Base-by-base conservation (phyloP, 2,329 filamentous ascomycete genomes). In the Fusarium abutilonis region DNA sequence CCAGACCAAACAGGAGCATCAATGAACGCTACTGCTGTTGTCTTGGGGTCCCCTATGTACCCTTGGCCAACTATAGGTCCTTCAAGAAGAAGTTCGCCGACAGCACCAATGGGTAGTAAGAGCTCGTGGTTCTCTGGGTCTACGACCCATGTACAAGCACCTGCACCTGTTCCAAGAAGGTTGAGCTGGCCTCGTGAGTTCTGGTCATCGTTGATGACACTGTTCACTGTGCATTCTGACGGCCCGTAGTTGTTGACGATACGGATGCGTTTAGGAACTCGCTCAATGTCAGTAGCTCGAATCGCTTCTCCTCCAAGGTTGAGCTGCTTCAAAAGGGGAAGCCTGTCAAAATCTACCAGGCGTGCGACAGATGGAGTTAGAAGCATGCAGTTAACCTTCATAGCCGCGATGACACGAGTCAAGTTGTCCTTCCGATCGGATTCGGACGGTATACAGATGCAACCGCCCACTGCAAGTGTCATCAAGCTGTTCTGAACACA, bases 401-500 rank as follows among this genome's bases (percentile, higher is more conserved):
- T 80, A 1, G 76, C 74, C 41, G 73, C 74, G 31, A 78, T 53
- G 29, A 72, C 58, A 17, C 73, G 56, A 51, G 74, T 73, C n/a
- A 43, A 19, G 32, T 46, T 44, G 29, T 48, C 39, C 23, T 43
- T 50, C 14, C 51, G 14, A 29, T 59, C 32, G 8, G 45, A 34
- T 38, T 55, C 45, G 6, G 46, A 59, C 9, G 40, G 39, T 39
- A 40, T 42, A 7, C 45, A 59, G 23, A 49, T 31, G 14, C 52
- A 54, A 3, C 52, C 52, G 9, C 52, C 52, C 6, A 49, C 44
- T 3, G 44, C 38, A 6, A 54, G 31, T 9, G 52, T 54, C 10
- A 17, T 31, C 23, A 54, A n/a, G 38, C 44, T 54, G 31, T 49
- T 54, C 4, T 42, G 38, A 6, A 54, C 19, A 9, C 44, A 49